Base-by-base conservation (phyloP, 2,329 filamentous ascomycete species). In the Talaromyces amestolkiae region DNA sequence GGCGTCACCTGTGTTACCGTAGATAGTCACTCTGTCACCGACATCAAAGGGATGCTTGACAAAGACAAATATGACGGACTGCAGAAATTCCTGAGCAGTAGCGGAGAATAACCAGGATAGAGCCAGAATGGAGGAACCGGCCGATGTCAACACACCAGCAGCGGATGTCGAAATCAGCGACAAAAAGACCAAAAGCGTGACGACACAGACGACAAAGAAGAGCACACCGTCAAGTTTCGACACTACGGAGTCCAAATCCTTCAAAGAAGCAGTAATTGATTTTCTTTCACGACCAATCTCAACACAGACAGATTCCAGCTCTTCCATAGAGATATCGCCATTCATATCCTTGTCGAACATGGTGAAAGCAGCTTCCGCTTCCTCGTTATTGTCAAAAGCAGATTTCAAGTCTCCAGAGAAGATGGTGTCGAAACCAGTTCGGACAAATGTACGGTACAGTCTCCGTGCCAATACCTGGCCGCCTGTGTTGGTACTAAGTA, bases 321-420 rank as follows among this genome's bases (percentile, higher is more conserved):
- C 94, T 72, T 97, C 92, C 86, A 97, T 93, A 0, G 91, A 96
- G 59, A 97, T 96, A 73, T 98, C 94, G 3, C 93, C 94, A 69
- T 98, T 98, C 81, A 97, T 87, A 72, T 98, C 94, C 74, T 95
- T 96, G 79, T 98, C 94, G 70, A 97, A 97, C 83, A 97, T 93
- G 70, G 84, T 83, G 72, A 98, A 97, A 0, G 93, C 93, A 2
- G 91, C 91, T 63, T 95, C 90, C 0, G 93, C 92, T 74, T 97
- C 94, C 15, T 97, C 93, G 19, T 89, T 85, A 27, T 89, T 91
- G 10, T 90, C 85, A 71, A 97, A 97, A 0, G 91, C 93, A 11
- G 85, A 81, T 68, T 88, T 89, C 63, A 98, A 79, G 72, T 97
- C 93, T 9, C 93, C 91, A 0, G 89, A 84, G 22, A 87, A 85